A percentile compares a stretch with the other conserved stretches of the same genome.
phyloP scores from a whole-genome alignment of 805 yeast genomes.

The Suhomyces canberraensis region DNA sequence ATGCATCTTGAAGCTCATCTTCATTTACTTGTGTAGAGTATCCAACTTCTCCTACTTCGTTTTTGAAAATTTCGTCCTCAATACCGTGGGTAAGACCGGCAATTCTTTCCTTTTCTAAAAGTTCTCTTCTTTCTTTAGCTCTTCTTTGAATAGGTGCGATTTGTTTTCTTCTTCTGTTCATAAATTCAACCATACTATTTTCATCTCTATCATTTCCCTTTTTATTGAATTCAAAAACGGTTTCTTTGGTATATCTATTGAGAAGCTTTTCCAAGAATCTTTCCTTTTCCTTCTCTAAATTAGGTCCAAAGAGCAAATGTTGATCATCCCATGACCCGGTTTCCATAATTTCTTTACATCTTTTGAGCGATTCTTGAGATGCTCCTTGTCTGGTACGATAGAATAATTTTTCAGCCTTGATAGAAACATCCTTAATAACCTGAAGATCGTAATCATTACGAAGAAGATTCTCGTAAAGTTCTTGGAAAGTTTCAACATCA shows the following conservation, averaged over 20 bases:
- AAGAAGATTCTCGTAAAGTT: slow-evolving; percentile 61
- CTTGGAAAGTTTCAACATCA: slow-evolving; percentile 68
- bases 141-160: slow-evolving; percentile 83
- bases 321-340: slow-evolving; percentile 85
- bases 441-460: slow-evolving; percentile 64
- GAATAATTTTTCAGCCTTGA: slow-evolving; percentile 85
- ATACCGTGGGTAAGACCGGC: slow-evolving; percentile 72
- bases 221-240: slow-evolving; percentile 84
- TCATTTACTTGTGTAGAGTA: slow-evolving; percentile 39
- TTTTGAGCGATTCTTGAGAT: slow-evolving; percentile 76
- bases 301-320: slow-evolving; percentile 74
- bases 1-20: slow-evolving; percentile 44
- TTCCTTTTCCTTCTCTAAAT: slow-evolving; percentile 69
- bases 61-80: slow-evolving; percentile 68
- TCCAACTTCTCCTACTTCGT: slow-evolving; percentile 48
- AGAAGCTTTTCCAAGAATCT: slow-evolving; percentile 68
- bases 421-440: slow-evolving; percentile 65
- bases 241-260: slow-evolving; percentile 72
- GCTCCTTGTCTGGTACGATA: slow-evolving; percentile 84
- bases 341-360: slow-evolving; percentile 73
- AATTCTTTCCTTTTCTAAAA: slow-evolving; percentile 67
- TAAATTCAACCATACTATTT: slow-evolving; percentile 70
- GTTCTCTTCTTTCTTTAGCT: slow-evolving; percentile 65
- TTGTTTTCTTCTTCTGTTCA: slow-evolving; percentile 83
- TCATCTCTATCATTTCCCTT: slow-evolving; percentile 47